Evolutionary conservation across 1,139 yeast genomes (phyloP), one percentile per base, ranked within the genome.

Genomic region (Pichia terricola): DNA sequence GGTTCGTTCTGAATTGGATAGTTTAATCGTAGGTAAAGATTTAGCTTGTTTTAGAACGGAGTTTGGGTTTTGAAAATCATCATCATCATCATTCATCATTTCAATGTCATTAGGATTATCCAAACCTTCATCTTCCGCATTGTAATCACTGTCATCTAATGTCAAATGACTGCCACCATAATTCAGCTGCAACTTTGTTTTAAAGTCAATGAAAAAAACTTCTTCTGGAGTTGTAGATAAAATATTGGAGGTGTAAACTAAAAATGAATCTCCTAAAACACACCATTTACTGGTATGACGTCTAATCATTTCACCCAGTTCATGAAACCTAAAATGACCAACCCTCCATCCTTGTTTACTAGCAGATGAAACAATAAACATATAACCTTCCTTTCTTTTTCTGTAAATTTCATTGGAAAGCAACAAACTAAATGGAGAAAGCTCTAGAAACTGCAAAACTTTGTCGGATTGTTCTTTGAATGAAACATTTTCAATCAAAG

Each of bases 281-380:
- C 87, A 78, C 99, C 99, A 94, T 60, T 91, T 91, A 43, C 81
- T 83, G 1, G 91, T 81, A 53, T 94, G 89, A 62, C 98, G 79
- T 53, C 79, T 81, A 45, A 87, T 81, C 95, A 88, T 87, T 32
- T 82, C 87, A 53, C 75, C 77, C 54, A 87, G 68, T 57, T 87
- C 96, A 51, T 79, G 77, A 8, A 87, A 79, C 50, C 75, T 79
- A 64, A 87, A 79, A 59, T 89, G 96, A 5, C 94, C 86, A 11
- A 89, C 96, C 57, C 95, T 72, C 98, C 98, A 91, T 3, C 97
- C 97, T 61, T 86, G 95, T 1, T 88, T 72, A 49, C 77, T 78
- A 0, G 97, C 91, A 1, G 88, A 77, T 0, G 96, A 82, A 26
- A 89, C 78, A 39, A 88, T 75, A 49, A 84, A 78, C 45, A 91